Conservation (phyloP, 441 rosid species). For the Adansonia grandidieri region DNA sequence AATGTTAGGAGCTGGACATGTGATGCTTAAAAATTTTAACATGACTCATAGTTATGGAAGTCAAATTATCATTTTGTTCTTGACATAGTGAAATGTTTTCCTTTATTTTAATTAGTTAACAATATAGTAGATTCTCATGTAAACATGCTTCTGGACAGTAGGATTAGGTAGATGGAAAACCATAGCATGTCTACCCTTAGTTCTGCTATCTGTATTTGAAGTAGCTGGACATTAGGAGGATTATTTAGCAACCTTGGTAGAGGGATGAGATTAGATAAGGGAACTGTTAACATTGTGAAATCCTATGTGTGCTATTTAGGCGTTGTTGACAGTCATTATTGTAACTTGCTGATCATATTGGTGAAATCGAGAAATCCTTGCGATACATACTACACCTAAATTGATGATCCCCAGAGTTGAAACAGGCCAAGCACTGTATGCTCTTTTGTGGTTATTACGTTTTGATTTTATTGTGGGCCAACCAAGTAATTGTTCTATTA, state of each 20-base stretch:
- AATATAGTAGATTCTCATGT: background rate
- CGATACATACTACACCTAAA: background rate
- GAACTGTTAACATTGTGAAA: background rate
- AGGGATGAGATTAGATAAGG: background rate
- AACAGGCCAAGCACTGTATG: background rate
- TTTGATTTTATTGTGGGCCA: constrained; percentile 4
- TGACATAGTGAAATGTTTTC: background rate
- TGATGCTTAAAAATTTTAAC: constrained; percentile 8
- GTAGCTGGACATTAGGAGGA: background rate
- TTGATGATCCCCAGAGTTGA: background rate
- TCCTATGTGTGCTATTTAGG: background rate
- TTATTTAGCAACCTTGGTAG: background rate
- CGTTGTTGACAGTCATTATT: background rate
- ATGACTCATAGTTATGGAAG: background rate
- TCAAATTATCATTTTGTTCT: background rate
- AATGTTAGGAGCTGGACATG: background rate
- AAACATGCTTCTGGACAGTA: constrained; percentile 20
- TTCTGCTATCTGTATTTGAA: constrained; percentile 2
- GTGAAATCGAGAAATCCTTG: constrained; percentile 5
- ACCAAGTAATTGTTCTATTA: constrained; percentile 5
- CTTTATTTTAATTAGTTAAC: background rate
- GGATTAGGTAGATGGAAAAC: background rate
- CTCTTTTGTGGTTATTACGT: background rate
- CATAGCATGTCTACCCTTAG: background rate
- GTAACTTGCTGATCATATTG: background rate